Percentiles rank a stretch among this genome's conserved stretches.
These are phyloP conservation scores for Tulasnella sp. DNA, from an alignment of 768 basidiomycete genomes.

Conservation along the genomic window DNA sequence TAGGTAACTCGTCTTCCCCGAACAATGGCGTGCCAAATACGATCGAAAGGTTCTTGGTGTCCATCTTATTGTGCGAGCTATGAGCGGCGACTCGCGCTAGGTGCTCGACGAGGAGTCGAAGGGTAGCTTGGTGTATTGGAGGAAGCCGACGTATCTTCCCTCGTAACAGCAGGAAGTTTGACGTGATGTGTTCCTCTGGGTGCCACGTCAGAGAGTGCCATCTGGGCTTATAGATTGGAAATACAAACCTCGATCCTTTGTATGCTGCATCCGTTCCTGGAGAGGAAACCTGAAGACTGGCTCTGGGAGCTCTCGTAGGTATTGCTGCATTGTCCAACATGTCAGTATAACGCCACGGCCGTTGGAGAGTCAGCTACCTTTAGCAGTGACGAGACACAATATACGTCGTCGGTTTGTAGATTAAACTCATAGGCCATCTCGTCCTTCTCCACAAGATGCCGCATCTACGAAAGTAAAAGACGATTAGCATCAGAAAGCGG, in stretches of 20 bases:
- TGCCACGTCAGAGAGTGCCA: background rate
- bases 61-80: conserved; percentile 83
- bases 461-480: conserved; percentile 38
- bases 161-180: conserved; percentile 66
- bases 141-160: conserved; percentile 78
- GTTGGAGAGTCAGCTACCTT: conserved; percentile 65
- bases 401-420: conserved; percentile 61
- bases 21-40: conserved; percentile 83
- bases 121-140: conserved; percentile 70
- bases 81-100: conserved; percentile 57
- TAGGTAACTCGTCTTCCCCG: conserved; percentile 82
- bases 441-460: conserved; percentile 78
- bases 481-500: background rate
- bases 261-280: conserved; percentile 71
- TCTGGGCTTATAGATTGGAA: background rate
- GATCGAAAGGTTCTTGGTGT: conserved; percentile 81
- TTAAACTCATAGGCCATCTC: conserved; percentile 67
- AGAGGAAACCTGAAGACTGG: conserved; percentile 75
- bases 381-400: conserved; percentile 69
- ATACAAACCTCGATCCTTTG: conserved; percentile 56
- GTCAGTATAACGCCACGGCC: conserved; percentile 7
- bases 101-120: conserved; percentile 74
- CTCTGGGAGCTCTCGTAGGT: conserved; percentile 81
- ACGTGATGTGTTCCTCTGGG: conserved; percentile 57
- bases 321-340: conserved; percentile 38